Conservation (phyloP, 805 yeast species). For the Ogataea chonburiensis region DNA sequence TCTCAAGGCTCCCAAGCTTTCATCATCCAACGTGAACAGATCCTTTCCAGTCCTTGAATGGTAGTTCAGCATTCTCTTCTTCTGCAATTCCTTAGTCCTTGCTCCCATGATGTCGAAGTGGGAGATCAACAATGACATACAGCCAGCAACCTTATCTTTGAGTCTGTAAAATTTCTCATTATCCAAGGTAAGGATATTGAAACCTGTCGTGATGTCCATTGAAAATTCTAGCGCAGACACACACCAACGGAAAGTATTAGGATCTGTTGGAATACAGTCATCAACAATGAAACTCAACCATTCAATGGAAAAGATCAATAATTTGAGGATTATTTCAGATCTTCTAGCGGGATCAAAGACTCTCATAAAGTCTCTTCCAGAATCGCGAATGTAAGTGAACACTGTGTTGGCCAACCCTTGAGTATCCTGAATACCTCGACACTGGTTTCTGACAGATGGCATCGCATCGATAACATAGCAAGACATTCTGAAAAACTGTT, state of each 20-base stretch:
- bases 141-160: constrained; percentile 84
- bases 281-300: constrained; percentile 94
- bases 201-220: constrained; percentile 89
- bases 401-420: constrained; percentile 76
- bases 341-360: constrained; percentile 63
- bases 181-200: constrained; percentile 76
- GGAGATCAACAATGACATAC: constrained; percentile 89
- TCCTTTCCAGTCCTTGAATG: constrained; percentile 48
- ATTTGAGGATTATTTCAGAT: constrained; percentile 64
- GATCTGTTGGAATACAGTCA: constrained; percentile 90
- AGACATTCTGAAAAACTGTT: constrained; percentile 65
- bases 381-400: constrained; percentile 77
- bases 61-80: constrained; percentile 54
- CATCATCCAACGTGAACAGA: constrained; percentile 53
- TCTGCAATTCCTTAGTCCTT: constrained; percentile 70
- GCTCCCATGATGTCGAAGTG: constrained; percentile 99
- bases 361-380: constrained; percentile 69
- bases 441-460: constrained; percentile 49
- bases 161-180: constrained; percentile 72
- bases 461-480: constrained; percentile 63
- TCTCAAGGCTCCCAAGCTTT: constrained; percentile 54
- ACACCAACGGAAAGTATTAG: constrained; percentile 92
- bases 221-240: constrained; percentile 94
- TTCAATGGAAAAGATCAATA: constrained; percentile 74
- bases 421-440: constrained; percentile 57